A percentile compares a stretch with the other conserved stretches of the same genome.
Conservation (phyloP, 2,329 filamentous ascomycete genomes). For the Sporothrix pallida region DNA sequence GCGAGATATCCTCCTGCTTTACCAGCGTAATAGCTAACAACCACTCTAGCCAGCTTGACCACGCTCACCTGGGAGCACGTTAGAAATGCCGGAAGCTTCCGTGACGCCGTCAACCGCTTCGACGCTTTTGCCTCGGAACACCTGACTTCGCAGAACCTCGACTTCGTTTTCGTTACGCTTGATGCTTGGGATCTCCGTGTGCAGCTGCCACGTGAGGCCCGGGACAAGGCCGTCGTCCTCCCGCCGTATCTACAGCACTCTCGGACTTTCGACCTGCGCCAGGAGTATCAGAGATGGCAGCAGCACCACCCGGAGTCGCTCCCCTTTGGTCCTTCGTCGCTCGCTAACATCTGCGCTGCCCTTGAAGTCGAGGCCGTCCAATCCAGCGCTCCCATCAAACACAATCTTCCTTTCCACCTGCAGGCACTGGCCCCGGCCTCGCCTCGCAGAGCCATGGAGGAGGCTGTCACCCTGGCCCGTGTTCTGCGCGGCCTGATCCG, state of each 20-base stretch:
- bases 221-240: constrained; percentile 96
- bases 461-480: constrained; percentile 90
- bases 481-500: constrained; percentile 91
- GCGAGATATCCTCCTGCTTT: too few species aligned
- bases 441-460: constrained; percentile 94
- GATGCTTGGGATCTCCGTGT: constrained; percentile 98
- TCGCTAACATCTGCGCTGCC: constrained; percentile 97
- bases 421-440: constrained; percentile 95
- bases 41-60: constrained; percentile 80
- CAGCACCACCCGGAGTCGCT: constrained; percentile 97
- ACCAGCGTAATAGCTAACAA: neutral
- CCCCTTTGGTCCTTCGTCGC: constrained; percentile 91
- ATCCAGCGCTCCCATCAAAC: constrained; percentile 96
- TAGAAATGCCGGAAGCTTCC: constrained; percentile 94
- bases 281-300: constrained; percentile 98
- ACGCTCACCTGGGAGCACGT: constrained; percentile 99
- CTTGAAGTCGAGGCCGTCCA: constrained; percentile 98
- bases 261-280: constrained; percentile 92
- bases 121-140: constrained; percentile 93
- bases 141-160: constrained; percentile 85
- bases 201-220: constrained; percentile 94
- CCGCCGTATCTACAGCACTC: constrained; percentile 98
- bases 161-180: constrained; percentile 97
- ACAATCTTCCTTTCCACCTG: constrained; percentile 96
- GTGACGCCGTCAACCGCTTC: constrained; percentile 94